Percentiles rank a stretch among this genome's conserved stretches.
Evolutionary conservation across 2,329 filamentous ascomycete species (phyloP).

Genomic region (Paracoccidioides brasiliensis): DNA sequence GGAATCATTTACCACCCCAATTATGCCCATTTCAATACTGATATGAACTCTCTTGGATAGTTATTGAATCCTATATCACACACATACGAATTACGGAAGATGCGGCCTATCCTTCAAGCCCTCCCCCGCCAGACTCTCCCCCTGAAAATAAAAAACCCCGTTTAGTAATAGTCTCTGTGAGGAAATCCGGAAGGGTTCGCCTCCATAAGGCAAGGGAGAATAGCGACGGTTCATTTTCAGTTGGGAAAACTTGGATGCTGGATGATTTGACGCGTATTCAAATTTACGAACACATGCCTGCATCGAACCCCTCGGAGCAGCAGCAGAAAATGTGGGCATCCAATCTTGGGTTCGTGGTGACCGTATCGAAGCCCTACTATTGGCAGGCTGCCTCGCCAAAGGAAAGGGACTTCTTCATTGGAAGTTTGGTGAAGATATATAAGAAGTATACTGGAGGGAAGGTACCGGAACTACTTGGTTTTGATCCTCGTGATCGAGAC

Average conservation of each 20-base stretch:
- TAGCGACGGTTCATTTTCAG: constrained; percentile 82
- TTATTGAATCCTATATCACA: constrained; percentile 94
- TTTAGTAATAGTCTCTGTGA: constrained; percentile 84
- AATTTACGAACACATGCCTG: constrained; percentile 56
- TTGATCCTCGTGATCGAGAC: constrained; percentile 66
- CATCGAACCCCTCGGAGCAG: constrained; percentile 46
- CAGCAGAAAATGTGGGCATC: constrained; percentile 63
- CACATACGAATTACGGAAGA: constrained; percentile 88
- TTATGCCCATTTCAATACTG: too few relatives aligned
- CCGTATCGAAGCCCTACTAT: constrained; percentile 86
- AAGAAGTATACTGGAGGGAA: constrained; percentile 88
- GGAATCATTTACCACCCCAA: too few relatives aligned
- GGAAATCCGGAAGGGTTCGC: constrained; percentile 81
- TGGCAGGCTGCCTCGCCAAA: constrained; percentile 90
- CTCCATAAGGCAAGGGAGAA: constrained; percentile 98
- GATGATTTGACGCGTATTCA: constrained; percentile 78
- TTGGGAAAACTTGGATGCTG: constrained; percentile 95
- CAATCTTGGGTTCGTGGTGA: constrained; percentile 73
- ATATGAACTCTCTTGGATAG: neutral
- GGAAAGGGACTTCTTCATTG: constrained; percentile 98
- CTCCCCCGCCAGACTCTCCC: constrained; percentile 66
- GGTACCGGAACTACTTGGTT: constrained; percentile 65
- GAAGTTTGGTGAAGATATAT: constrained; percentile 90
- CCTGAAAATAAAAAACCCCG: constrained; percentile 71
- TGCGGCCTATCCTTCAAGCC: constrained; percentile 65